Base-by-base conservation (phyloP, 441 rosid species). In the Biscutella auriculata region DNA sequence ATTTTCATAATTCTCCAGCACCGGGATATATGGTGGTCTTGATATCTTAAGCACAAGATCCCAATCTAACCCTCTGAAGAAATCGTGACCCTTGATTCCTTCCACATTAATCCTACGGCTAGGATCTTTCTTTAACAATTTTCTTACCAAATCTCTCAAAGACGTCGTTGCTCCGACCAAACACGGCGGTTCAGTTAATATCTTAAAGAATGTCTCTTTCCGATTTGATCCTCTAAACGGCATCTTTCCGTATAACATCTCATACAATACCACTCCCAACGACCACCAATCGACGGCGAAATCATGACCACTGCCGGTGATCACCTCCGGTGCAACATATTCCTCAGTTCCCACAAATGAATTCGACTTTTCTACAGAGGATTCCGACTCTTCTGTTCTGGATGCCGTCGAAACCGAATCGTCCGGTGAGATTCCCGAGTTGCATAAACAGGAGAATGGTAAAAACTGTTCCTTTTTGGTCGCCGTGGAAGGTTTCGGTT, bases 341-440 rank as follows among this genome's bases (percentile, higher is more conserved):
- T 85, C 95, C 46, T 88, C 96, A 8, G 96, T 88, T 29, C 95
- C 96, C 1, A 88, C 95, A 57, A 88, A 88, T 8, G 96, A 88
- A 63, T 88, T 88, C 1, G 84, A 83, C 60, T 79, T 85, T 39
- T 57, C 79, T 2, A 19, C n/a, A n/a, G n/a, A n/a, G n/a, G n/a
- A n/a, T n/a, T n/a, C n/a, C n/a, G n/a, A n/a, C n/a, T n/a, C n/a
- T n/a, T n/a, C n/a, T n/a, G n/a, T n/a, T n/a, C n/a, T n/a, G n/a
- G n/a, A n/a, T n/a, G n/a, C n/a, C n/a, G 2, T 40, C 44, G 28
- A 23, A n/a, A 50, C 21, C 2, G 48, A 44, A 5, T 44, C 62
- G n/a, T 47, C 62, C 42, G 63, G 69, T 8, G 63, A 47, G 42
- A 56, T 46, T 19, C 57, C 63, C 8, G 66, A 66, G 68, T 62